Evolutionary conservation across 2,329 filamentous ascomycete species (phyloP).

Genomic region (Colletotrichum acutatum): DNA sequence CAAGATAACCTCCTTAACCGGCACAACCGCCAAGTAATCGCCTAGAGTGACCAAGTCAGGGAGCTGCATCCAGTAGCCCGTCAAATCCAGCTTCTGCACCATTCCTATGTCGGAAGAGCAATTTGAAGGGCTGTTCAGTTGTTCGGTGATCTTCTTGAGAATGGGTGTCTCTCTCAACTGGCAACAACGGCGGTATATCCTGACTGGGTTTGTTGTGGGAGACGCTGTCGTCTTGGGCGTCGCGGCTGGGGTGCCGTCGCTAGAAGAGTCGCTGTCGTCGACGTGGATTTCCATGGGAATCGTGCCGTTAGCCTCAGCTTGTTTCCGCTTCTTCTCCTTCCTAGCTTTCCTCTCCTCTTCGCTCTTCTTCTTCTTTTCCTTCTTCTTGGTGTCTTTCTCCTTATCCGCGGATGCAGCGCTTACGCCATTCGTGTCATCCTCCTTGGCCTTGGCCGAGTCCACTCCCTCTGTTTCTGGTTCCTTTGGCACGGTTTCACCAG

Average conservation of each 20-base stretch:
- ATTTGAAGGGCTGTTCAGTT: slow-evolving; percentile 79
- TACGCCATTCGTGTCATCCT: slow-evolving; percentile 40
- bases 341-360: slow-evolving; percentile 93
- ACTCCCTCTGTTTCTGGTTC: slow-evolving; percentile 51
- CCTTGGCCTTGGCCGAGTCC: slow-evolving; percentile 38
- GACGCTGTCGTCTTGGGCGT: slow-evolving; percentile 62
- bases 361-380: slow-evolving; percentile 95
- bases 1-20: slow-evolving; percentile 85
- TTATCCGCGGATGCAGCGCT: slow-evolving; percentile 38
- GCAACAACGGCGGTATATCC: slow-evolving; percentile 95
- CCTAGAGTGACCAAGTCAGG: slow-evolving; percentile 88
- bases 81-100: slow-evolving; percentile 84
- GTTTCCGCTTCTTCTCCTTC: slow-evolving; percentile 86
- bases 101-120: slow-evolving; percentile 75
- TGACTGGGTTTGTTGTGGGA: slow-evolving; percentile 89
- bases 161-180: slow-evolving; percentile 93
- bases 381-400: slow-evolving; percentile 74
- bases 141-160: slow-evolving; percentile 89
- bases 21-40: slow-evolving; percentile 94
- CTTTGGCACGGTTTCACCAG: slow-evolving; percentile 51
- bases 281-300: slow-evolving; percentile 85
- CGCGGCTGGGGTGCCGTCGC: slow-evolving; percentile 59
- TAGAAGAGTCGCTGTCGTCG: slow-evolving; percentile 73
- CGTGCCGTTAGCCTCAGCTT: slow-evolving; percentile 87
- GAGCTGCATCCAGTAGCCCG: slow-evolving; percentile 84